A percentile compares a stretch with the other conserved stretches of the same genome.
These are phyloP conservation scores for Tolypocladium endophyticum DNA, from an alignment of 2,329 filamentous ascomycete species.

Conservation along the genomic window DNA sequence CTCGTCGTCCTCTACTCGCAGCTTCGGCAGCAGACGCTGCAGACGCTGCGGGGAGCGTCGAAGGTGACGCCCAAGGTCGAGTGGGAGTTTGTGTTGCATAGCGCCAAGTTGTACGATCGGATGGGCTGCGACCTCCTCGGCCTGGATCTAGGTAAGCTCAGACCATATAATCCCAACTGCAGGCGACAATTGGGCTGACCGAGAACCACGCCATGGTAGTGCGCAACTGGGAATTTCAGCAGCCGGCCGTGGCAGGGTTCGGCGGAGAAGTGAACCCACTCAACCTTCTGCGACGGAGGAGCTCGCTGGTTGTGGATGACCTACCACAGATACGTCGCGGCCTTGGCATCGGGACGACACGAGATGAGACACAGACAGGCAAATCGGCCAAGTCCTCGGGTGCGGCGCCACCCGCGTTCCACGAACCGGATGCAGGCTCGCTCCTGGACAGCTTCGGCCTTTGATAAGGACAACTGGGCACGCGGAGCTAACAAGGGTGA, in stretches of 20 bases:
- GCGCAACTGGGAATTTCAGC: constrained; percentile 71
- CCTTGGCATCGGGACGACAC: constrained; percentile 19
- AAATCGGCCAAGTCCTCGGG: constrained; percentile 28
- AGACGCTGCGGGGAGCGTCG: constrained; percentile 76
- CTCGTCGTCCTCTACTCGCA: constrained; percentile 81
- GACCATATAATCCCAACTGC: background rate
- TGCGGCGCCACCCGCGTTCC: constrained; percentile 65
- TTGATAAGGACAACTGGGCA: constrained; percentile 24
- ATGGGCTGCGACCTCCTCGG: constrained; percentile 93
- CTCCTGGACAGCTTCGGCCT: constrained; percentile 92
- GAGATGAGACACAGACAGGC: constrained; percentile 16
- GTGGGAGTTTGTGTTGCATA: constrained; percentile 84
- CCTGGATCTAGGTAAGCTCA: constrained; percentile 60
- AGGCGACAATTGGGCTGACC: constrained; percentile 6
- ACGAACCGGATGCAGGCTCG: constrained; percentile 85
- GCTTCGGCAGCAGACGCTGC: constrained; percentile 68
- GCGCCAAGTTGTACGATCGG: constrained; percentile 70
- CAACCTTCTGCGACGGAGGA: constrained; percentile 58
- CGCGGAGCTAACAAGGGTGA: background rate
- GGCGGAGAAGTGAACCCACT: constrained; percentile 50
- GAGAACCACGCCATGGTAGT: constrained; percentile 31
- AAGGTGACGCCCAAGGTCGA: constrained; percentile 70
- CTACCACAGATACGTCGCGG: constrained; percentile 38
- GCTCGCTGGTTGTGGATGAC: constrained; percentile 73
- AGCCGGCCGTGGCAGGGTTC: constrained; percentile 26